phyloP scores from a whole-genome alignment of 202 grass and related monocot genomes.

The Bolboschoenoplectus hybrid region DNA sequence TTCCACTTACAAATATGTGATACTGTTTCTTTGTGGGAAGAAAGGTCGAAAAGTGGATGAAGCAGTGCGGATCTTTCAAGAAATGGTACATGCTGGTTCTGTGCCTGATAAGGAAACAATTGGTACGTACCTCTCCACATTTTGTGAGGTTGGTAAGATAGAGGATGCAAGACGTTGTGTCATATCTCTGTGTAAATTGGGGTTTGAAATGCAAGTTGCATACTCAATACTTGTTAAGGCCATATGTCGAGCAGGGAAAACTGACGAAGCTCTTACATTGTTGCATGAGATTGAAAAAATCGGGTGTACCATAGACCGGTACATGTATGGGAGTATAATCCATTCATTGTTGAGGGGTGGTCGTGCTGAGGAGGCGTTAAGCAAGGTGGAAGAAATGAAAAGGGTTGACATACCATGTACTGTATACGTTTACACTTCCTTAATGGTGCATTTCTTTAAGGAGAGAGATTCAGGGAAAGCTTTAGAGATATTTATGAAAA shows the following conservation, averaged over 20 bases:
- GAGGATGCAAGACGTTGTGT: constrained; percentile 57
- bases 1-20: constrained; percentile 69
- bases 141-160: constrained; percentile 74
- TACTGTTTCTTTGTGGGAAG: constrained; percentile 70
- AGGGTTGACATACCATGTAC: constrained; percentile 56
- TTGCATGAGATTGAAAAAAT: constrained; percentile 50
- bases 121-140: constrained; percentile 53
- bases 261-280: constrained; percentile 60
- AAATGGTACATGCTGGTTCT: constrained; percentile 64
- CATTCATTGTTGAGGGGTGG: constrained; percentile 69
- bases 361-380: constrained; percentile 58
- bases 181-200: constrained; percentile 54
- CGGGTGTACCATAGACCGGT: constrained; percentile 59
- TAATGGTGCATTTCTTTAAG: constrained; percentile 85
- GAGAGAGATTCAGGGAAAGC: constrained; percentile 69
- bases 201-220: constrained; percentile 56
- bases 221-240: constrained; percentile 76
- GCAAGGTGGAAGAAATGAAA: constrained; percentile 81
- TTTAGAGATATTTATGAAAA: constrained; percentile 61
- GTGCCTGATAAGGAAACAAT: constrained; percentile 57
- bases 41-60: constrained; percentile 72
- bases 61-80: constrained; percentile 68
- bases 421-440: constrained; percentile 63
- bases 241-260: constrained; percentile 63
- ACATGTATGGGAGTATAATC: constrained; percentile 76